Conservation (phyloP, 805 yeast species). For the Ogataea degrootiae region DNA sequence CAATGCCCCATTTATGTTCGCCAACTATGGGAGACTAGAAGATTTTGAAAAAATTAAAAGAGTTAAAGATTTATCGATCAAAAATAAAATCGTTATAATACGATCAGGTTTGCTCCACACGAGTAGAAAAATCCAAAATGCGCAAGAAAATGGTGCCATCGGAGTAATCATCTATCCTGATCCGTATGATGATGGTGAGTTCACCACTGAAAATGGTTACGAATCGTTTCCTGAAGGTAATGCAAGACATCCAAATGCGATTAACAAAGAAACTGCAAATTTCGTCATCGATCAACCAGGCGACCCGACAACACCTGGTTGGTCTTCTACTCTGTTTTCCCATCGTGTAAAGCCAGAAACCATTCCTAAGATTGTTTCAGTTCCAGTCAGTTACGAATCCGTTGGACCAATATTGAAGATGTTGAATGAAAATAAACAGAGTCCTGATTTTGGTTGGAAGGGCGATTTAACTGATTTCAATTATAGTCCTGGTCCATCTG, state of each 20-base stretch:
- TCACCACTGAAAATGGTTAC: slow-evolving; percentile 52
- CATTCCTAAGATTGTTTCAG: slow-evolving; percentile 49
- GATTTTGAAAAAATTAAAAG: slow-evolving; percentile 45
- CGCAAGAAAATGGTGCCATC: slow-evolving; percentile 56
- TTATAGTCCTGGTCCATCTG: slow-evolving; percentile 46
- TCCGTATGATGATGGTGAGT: slow-evolving; percentile 55
- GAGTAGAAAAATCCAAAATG: slow-evolving; percentile 56
- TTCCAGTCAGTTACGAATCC: slow-evolving; percentile 44
- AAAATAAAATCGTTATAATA: slow-evolving; percentile 55
- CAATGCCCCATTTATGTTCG: slow-evolving; percentile 50
- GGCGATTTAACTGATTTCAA: slow-evolving; percentile 38
- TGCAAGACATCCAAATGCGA: slow-evolving; percentile 56
- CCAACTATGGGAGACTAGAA: slow-evolving; percentile 52
- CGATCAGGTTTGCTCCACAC: slow-evolving; percentile 47
- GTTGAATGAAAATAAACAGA: slow-evolving; percentile 35
- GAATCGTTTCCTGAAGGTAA: slow-evolving; percentile 59
- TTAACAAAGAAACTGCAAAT: slow-evolving; percentile 59
- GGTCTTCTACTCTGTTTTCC: slow-evolving; percentile 45
- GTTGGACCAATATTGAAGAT: slow-evolving; percentile 36
- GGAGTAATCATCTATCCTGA: slow-evolving; percentile 58
- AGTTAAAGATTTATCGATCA: slow-evolving; percentile 36
- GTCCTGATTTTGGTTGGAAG: slow-evolving; percentile 32
- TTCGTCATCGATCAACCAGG: slow-evolving; percentile 61
- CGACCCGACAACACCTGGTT: slow-evolving; percentile 76
- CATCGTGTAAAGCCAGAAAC: slow-evolving; percentile 37